Percentiles rank a stretch among this genome's conserved stretches.
Conservation (phyloP, 805 yeast species). For the Cyberlindnera sargentensis region DNA sequence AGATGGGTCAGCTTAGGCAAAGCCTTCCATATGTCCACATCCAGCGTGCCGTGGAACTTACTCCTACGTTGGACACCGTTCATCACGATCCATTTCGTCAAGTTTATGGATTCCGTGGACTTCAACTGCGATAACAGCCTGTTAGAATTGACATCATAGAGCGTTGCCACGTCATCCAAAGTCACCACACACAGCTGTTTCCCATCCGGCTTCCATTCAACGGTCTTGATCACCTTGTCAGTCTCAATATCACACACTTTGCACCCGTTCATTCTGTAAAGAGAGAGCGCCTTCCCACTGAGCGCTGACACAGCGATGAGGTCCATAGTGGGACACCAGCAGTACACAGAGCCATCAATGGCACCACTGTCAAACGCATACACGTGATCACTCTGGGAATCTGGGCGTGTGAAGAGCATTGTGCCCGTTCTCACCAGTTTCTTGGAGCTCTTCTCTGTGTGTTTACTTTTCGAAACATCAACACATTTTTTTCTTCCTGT, state of each 20-base stretch:
- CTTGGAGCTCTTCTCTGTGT: not conserved
- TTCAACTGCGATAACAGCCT: conserved; percentile 24
- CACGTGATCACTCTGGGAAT: too few species aligned
- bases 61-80: not conserved
- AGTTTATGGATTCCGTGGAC: conserved; percentile 4
- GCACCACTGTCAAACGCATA: conserved; percentile 2
- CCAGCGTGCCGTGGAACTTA: conserved; percentile 22
- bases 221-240: conserved; percentile 10
- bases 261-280: conserved; percentile 48
- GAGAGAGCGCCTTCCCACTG: conserved; percentile 42
- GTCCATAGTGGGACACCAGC: conserved; percentile 48
- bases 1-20: conserved; percentile 32
- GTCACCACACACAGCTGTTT: conserved; percentile 39
- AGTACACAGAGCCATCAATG: conserved; percentile 11
- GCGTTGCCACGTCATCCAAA: conserved; percentile 32
- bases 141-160: conserved; percentile 43
- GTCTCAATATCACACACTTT: conserved; percentile 42
- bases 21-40: conserved; percentile 24
- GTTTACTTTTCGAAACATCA: not conserved
- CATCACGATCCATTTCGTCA: conserved; percentile 14
- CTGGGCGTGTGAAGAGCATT: too few species aligned
- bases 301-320: conserved; percentile 38
- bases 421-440: too few species aligned
- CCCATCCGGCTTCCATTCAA: conserved; percentile 34
- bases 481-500: not conserved